Base-by-base conservation (phyloP, 140 eudicot species). In the Bidens hawaiensis region DNA sequence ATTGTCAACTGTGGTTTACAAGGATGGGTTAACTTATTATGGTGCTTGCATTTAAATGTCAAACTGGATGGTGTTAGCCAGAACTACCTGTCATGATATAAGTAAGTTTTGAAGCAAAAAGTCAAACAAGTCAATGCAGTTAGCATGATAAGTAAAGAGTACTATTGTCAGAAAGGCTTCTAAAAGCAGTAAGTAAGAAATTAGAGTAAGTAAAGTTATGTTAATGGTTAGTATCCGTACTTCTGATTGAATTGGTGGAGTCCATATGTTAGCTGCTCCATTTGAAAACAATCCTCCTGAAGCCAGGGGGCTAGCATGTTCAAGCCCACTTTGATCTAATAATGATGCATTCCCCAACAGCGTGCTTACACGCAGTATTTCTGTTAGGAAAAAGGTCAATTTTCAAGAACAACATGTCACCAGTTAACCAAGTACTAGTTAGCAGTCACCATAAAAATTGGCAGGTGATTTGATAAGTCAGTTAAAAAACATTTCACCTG, bases 371-470 rank as follows among this genome's bases (percentile, higher is more conserved):
- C 99, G 99, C 96, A 88, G 59, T 76, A 93, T 82, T 88, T 93
- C 99, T 93, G 99, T 89, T 93, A 81, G 95, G 95, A 90, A 86
- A 90, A 84, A 79, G 73, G 99, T 88, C 99, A 93, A 85, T 88
- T 82, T 81, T 77, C 89, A 88, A 90, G 90, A 91, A 91, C 76
- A 88, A 88, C 96, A 88, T 81, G 97, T 93, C 78, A 93, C 97
- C 96, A 78, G 85, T 79, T 68, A 89, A 82, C 78, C 74, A 77
- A 65, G 78, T 71, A 79, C 75, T 65, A 71, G 99, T 81, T 62
- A 81, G 84, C 81, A 91, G 86, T 71, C 83, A 89, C 91, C 91
- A 82, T 68, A 80, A 61, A 78, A 81, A 75, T 75, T 57, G 61
- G 78, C 70, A 70, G 73, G 66, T 54, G 64, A 76, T 78, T 80